Evolutionary conservation across 2,329 filamentous ascomycete genomes (phyloP).

Genomic region (Cladosporium sp.): DNA sequence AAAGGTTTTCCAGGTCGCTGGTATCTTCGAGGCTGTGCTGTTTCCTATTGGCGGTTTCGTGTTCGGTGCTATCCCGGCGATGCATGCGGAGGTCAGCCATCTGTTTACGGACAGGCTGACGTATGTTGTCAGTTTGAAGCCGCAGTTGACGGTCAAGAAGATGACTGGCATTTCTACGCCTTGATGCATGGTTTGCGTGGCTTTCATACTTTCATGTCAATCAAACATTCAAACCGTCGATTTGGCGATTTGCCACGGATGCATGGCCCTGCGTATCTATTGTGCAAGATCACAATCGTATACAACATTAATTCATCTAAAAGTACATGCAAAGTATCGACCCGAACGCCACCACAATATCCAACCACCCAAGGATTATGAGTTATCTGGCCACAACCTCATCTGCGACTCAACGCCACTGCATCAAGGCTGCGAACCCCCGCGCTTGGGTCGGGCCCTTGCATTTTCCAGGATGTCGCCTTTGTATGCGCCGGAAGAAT

Average conservation of each 20-base stretch:
- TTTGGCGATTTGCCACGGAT: background rate
- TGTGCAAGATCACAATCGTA: background rate
- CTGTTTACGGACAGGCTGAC: conserved; percentile 70
- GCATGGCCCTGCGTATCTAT: background rate
- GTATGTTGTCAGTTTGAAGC: conserved; percentile 74
- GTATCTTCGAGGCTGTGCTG: conserved; percentile 66
- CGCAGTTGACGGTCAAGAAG: conserved; percentile 27
- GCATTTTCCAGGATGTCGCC: background rate
- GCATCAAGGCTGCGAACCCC: background rate
- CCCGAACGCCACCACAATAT: background rate
- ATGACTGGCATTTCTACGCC: conserved; percentile 13
- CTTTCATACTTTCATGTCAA: background rate
- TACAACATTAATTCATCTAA: background rate
- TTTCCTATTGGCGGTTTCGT: conserved; percentile 69
- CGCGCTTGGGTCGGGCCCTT: background rate
- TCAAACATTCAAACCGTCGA: background rate
- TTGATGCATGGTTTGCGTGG: background rate
- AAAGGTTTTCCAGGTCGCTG: conserved; percentile 33
- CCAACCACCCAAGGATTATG: background rate
- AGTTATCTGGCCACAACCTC: too few species aligned
- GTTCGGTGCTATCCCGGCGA: conserved; percentile 67
- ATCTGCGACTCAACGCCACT: background rate
- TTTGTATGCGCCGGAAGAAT: background rate
- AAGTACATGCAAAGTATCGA: background rate
- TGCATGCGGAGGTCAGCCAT: conserved; percentile 69